Evolutionary conservation across 192 early-diverging fungal genomes (phyloP).

Genomic region (Coemansia sp.): DNA sequence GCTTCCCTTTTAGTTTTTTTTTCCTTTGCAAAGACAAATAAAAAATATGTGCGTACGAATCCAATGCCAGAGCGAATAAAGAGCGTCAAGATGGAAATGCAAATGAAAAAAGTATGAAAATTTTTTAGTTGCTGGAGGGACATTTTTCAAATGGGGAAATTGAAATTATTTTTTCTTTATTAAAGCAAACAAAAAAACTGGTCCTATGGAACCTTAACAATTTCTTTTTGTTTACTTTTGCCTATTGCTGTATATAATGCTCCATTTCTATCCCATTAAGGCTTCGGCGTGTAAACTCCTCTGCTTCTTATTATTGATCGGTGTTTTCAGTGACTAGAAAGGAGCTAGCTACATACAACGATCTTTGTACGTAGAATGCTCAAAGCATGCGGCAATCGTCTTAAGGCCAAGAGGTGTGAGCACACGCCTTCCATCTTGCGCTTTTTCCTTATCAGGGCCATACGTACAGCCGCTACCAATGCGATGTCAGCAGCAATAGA

Average conservation of each 20-base stretch:
- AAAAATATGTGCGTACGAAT: not conserved
- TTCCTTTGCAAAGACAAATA: no score
- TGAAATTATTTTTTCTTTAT: not conserved
- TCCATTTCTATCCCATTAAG: no score
- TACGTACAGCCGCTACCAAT: not conserved
- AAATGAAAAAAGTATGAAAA: not conserved
- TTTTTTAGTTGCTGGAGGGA: no score
- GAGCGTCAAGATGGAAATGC: not conserved
- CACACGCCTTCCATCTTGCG: not conserved
- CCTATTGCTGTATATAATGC: not conserved
- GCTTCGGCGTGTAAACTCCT: not conserved
- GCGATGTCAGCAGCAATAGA: not conserved
- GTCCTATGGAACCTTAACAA: not conserved
- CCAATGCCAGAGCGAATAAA: not conserved
- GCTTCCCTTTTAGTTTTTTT: not conserved
- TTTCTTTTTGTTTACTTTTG: not conserved
- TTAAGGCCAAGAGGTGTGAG: not conserved
- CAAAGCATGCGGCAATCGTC: not conserved
- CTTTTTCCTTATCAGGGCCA: not conserved
- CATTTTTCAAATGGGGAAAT: not conserved
- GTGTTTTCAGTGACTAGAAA: not conserved
- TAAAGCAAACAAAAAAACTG: not conserved
- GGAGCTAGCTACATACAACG: not conserved
- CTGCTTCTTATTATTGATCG: not conserved
- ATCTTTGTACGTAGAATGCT: not conserved